A percentile compares a stretch with the other conserved stretches of the same genome.
phyloP scores from a whole-genome alignment of 2,329 filamentous ascomycete genomes.

The Stromatinia cepivora region DNA sequence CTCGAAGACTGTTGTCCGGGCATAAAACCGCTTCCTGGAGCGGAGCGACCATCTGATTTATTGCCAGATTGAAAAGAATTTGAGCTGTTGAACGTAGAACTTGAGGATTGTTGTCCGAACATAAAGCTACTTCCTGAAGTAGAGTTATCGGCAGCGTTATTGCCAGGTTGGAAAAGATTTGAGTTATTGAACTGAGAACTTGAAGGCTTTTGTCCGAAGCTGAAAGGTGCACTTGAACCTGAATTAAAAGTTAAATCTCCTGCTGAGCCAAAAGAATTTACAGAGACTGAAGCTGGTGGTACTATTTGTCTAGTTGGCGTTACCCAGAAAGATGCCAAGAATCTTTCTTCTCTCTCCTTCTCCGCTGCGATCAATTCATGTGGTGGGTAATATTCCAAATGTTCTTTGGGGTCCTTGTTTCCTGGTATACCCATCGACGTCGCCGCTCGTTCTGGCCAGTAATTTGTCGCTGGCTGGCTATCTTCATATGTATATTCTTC shows the following conservation, averaged over 20 bases:
- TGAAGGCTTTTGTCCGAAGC: neutral
- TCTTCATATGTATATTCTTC: neutral
- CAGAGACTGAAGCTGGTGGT: neutral
- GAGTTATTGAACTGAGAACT: neutral
- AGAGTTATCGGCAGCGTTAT: too few species aligned
- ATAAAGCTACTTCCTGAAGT: neutral
- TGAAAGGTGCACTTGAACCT: neutral
- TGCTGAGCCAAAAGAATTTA: neutral
- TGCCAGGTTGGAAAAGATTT: neutral
- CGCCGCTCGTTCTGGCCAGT: neutral
- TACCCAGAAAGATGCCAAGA: neutral
- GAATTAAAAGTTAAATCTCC: neutral
- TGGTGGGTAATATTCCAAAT: neutral
- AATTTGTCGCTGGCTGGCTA: neutral
- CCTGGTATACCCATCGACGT: neutral
- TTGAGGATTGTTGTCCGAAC: too few species aligned
- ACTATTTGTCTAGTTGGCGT: neutral
- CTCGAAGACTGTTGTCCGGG: neutral
- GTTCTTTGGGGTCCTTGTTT: neutral
- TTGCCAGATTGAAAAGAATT: neutral
- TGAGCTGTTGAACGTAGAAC: neutral
- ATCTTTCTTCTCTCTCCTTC: neutral
- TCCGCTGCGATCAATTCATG: neutral
- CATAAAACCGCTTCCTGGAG: neutral
- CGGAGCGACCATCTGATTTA: too few species aligned